Conservation (phyloP, 2,329 filamentous ascomycete genomes). For the Pseudonectria buxi region DNA sequence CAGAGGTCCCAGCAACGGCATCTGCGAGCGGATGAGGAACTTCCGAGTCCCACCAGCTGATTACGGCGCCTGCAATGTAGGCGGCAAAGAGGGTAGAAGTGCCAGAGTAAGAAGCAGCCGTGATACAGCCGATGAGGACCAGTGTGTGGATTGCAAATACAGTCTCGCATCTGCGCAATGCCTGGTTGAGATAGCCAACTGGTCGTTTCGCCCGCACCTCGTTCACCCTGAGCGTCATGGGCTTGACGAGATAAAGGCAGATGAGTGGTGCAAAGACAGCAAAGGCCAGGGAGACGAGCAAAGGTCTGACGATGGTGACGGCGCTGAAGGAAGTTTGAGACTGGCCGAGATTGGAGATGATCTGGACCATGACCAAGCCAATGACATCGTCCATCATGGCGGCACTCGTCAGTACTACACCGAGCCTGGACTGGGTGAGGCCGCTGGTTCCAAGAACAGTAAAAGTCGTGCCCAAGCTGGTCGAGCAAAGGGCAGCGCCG, state of each 20-base stretch:
- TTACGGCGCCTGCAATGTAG: slow-evolving; percentile 52
- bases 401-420: slow-evolving; percentile 62
- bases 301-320: slow-evolving; percentile 34
- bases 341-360: slow-evolving; percentile 59
- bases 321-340: slow-evolving; percentile 19
- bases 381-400: slow-evolving; percentile 81
- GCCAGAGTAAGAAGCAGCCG: slow-evolving; percentile 50
- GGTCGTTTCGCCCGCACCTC: slow-evolving; percentile 18
- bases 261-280: slow-evolving; percentile 38
- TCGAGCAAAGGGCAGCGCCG: slow-evolving; percentile 67
- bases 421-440: slow-evolving; percentile 36
- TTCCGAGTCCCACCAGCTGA: slow-evolving; percentile 53
- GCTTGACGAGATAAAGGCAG: slow-evolving; percentile 39
- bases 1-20: neutral
- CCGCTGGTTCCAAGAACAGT: slow-evolving; percentile 43
- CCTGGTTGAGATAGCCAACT: slow-evolving; percentile 11
- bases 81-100: slow-evolving; percentile 57
- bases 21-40: slow-evolving; percentile 15
- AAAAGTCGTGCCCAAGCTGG: slow-evolving; percentile 65
- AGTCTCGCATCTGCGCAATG: slow-evolving; percentile 26
- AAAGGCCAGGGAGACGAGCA: slow-evolving; percentile 46
- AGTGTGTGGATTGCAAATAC: slow-evolving; percentile 41
- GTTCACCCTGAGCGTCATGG: slow-evolving; percentile 32
- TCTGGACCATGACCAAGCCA: slow-evolving; percentile 68
- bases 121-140: slow-evolving; percentile 42